A percentile compares a stretch with the other conserved stretches of the same genome.
phyloP scores from a whole-genome alignment of 768 basidiomycete species.

The Termitomyces sp. region DNA sequence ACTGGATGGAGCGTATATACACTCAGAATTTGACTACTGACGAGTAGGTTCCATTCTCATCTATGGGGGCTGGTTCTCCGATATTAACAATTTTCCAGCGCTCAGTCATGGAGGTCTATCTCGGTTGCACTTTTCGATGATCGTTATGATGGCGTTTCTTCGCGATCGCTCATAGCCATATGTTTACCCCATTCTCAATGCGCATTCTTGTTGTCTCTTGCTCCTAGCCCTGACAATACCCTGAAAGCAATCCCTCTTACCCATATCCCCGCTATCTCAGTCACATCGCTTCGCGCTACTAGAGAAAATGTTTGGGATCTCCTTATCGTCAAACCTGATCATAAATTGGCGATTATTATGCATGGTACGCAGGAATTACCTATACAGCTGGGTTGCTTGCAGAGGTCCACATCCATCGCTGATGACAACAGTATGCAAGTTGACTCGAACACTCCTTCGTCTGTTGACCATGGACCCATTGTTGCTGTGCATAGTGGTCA shows the following conservation, averaged over 20 bases:
- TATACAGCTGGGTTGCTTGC: conserved; percentile 26
- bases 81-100: conserved; percentile 26
- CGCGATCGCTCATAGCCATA: conserved; percentile 53
- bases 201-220: conserved; percentile 47
- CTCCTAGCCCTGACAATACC: conserved; percentile 36
- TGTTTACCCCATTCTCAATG: conserved; percentile 47
- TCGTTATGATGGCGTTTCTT: conserved; percentile 53
- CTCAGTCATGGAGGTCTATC: conserved; percentile 43
- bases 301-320: conserved; percentile 67
- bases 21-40: conserved; percentile 41
- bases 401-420: conserved; percentile 6
- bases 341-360: conserved; percentile 54
- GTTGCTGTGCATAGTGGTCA: conserved; percentile 45
- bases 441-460: conserved; percentile 14
- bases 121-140: conserved; percentile 61
- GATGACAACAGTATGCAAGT: conserved; percentile 21
- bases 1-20: conserved; percentile 67
- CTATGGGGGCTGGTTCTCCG: neutral
- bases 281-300: conserved; percentile 58
- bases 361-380: conserved; percentile 51
- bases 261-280: conserved; percentile 43
- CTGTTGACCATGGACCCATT: conserved; percentile 32
- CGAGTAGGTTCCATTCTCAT: conserved; percentile 43
- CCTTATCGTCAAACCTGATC: conserved; percentile 57
- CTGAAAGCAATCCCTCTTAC: conserved; percentile 38